These are phyloP conservation scores for Aspergillus sclerotioniger DNA, from an alignment of 495 filamentous ascomycete genomes.

Conservation along the genomic window DNA sequence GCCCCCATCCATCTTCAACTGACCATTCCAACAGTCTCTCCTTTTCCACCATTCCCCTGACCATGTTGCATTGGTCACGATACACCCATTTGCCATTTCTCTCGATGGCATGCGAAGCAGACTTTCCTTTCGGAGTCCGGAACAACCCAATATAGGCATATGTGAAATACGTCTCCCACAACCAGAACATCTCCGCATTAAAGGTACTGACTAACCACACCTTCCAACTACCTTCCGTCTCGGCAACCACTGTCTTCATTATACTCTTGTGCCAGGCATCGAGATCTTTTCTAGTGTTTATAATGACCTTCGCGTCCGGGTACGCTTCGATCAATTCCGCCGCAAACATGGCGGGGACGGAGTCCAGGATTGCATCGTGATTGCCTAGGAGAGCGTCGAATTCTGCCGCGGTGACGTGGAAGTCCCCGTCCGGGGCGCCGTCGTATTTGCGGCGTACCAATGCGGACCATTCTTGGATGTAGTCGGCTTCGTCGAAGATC, in stretches of 20 bases:
- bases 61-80: conserved; percentile 24
- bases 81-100: conserved; percentile 29
- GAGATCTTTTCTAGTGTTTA: conserved; percentile 9
- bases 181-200: conserved; percentile 21
- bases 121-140: neutral
- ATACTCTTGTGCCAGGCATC: conserved; percentile 25
- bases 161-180: neutral
- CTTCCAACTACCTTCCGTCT: neutral
- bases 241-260: conserved; percentile 22
- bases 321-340: conserved; percentile 37
- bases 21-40: conserved; percentile 52
- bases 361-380: conserved; percentile 9
- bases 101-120: neutral
- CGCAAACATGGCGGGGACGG: conserved; percentile 8
- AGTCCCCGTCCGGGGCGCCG: neutral
- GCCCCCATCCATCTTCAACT: conserved; percentile 56
- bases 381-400: conserved; percentile 15
- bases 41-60: conserved; percentile 32
- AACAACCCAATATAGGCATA: conserved; percentile 5
- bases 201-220: conserved; percentile 15
- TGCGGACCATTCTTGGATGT: conserved; percentile 14
- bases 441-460: conserved; percentile 15
- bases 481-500: neutral
- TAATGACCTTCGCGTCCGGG: conserved; percentile 23
- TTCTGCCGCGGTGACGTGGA: conserved; percentile 5